Conservation (phyloP, 2,329 filamentous ascomycete species). For the Aspergillus piperis region DNA sequence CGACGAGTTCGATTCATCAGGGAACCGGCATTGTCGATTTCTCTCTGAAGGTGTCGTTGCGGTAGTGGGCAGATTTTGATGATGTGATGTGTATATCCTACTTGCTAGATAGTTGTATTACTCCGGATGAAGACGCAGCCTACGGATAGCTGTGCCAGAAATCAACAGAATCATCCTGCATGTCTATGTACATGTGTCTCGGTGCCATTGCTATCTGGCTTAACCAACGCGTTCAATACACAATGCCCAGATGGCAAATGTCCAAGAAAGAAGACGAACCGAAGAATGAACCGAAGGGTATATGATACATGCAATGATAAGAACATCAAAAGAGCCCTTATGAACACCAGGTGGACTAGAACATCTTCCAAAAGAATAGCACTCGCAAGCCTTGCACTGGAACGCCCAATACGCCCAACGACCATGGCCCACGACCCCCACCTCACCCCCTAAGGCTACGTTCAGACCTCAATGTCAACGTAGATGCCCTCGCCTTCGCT, state of each 20-base stretch:
- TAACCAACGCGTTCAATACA: background rate
- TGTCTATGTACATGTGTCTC: constrained; percentile 7
- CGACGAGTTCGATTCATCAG: constrained; percentile 95
- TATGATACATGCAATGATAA: constrained; percentile 11
- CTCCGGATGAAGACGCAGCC: background rate
- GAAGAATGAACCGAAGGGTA: constrained; percentile 14
- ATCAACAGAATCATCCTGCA: background rate
- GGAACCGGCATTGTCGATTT: constrained; percentile 93
- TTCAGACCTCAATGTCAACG: constrained; percentile 42
- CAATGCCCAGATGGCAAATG: background rate
- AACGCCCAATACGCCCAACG: background rate
- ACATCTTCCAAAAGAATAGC: background rate
- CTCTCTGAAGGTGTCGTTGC: constrained; percentile 76
- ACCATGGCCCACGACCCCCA: background rate
- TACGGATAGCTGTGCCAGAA: too few relatives aligned
- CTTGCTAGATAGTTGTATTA: constrained; percentile 1
- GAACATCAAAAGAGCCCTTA: background rate
- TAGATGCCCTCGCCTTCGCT: constrained; percentile 41
- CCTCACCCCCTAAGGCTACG: too few relatives aligned
- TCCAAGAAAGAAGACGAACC: constrained; percentile 7
- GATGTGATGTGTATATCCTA: constrained; percentile 12
- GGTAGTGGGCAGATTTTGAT: constrained; percentile 18
- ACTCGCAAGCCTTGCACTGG: background rate
- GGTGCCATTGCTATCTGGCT: background rate
- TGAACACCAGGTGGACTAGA: background rate